A percentile compares a stretch with the other conserved stretches of the same genome.
Conservation (phyloP, 371 early-diverging fungal species). For the Funneliformis caledonium region DNA sequence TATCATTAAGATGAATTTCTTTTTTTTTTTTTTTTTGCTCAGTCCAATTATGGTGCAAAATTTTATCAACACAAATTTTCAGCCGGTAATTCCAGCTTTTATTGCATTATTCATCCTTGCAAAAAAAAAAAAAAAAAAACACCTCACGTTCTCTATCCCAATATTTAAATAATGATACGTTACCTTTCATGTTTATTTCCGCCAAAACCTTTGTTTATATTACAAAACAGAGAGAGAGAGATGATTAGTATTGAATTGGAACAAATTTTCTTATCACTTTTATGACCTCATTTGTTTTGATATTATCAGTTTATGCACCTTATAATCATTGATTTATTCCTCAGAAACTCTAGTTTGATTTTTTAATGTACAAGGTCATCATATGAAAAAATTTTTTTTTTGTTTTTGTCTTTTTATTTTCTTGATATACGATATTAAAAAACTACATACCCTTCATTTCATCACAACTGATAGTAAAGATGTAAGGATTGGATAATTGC, state of each 20-base stretch:
- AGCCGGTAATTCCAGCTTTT: slow-evolving; percentile 23
- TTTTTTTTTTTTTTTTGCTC: slow-evolving; percentile 5
- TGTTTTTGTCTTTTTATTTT: too few relatives aligned
- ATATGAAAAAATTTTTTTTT: neutral
- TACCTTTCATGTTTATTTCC: neutral
- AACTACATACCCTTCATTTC: too few relatives aligned
- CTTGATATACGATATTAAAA: too few relatives aligned
- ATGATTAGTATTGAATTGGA: neutral
- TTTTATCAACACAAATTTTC: neutral
- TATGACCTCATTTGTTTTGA: neutral
- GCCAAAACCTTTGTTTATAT: neutral
- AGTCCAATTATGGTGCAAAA: slow-evolving; percentile 2
- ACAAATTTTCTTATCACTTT: neutral
- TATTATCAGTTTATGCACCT: neutral
- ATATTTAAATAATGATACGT: neutral
- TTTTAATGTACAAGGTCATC: neutral
- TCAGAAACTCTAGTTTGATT: slow-evolving; percentile 32
- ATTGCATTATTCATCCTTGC: slow-evolving; percentile 13
- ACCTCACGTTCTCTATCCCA: neutral
- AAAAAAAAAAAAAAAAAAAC: neutral
- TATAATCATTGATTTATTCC: neutral
- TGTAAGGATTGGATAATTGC: too few relatives aligned
- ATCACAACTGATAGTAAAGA: too few relatives aligned
- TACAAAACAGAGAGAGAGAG: neutral
- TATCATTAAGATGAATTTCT: neutral